A percentile compares a stretch with the other conserved stretches of the same genome.
Conservation (phyloP, 768 basidiomycete species). For the Tricholoma terreum region DNA sequence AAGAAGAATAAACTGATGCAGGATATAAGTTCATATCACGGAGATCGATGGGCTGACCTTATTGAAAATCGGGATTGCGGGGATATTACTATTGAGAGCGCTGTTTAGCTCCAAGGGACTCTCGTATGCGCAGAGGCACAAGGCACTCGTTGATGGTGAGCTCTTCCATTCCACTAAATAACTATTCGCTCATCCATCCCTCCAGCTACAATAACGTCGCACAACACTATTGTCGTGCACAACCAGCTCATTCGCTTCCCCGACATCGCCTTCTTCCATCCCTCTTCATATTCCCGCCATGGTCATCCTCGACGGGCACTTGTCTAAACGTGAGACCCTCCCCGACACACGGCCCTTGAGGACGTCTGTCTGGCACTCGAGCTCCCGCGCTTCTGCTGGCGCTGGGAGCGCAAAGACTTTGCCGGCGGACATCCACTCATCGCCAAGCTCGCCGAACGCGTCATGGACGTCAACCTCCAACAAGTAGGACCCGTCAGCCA, state of each 20-base stretch:
- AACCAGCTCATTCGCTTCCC: slow-evolving; percentile 82
- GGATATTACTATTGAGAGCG: slow-evolving; percentile 74
- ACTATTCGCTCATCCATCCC: background rate
- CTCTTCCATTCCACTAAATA: background rate
- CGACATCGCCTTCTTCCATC: slow-evolving; percentile 85
- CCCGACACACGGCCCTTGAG: slow-evolving; percentile 62
- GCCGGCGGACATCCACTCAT: slow-evolving; percentile 83
- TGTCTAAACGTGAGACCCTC: slow-evolving; percentile 71
- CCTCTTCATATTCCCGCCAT: slow-evolving; percentile 88
- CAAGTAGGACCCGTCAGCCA: slow-evolving; percentile 46
- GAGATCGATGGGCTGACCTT: slow-evolving; percentile 82
- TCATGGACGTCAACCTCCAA: slow-evolving; percentile 72
- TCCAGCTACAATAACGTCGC: slow-evolving; percentile 78
- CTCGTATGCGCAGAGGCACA: slow-evolving; percentile 58
- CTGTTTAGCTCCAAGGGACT: slow-evolving; percentile 77
- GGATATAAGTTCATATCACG: slow-evolving; percentile 67
- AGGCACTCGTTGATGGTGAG: slow-evolving; percentile 77
- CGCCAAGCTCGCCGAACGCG: slow-evolving; percentile 75
- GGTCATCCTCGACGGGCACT: slow-evolving; percentile 87
- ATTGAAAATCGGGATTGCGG: slow-evolving; percentile 78
- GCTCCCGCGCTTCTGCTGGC: slow-evolving; percentile 87
- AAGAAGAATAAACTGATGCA: slow-evolving; percentile 63
- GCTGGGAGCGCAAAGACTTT: slow-evolving; percentile 84
- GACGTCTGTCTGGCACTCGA: slow-evolving; percentile 86
- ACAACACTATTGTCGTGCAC: slow-evolving; percentile 85